These are phyloP conservation scores for Cyberlindnera japonica DNA, from an alignment of 805 yeast species.

Conservation along the genomic window DNA sequence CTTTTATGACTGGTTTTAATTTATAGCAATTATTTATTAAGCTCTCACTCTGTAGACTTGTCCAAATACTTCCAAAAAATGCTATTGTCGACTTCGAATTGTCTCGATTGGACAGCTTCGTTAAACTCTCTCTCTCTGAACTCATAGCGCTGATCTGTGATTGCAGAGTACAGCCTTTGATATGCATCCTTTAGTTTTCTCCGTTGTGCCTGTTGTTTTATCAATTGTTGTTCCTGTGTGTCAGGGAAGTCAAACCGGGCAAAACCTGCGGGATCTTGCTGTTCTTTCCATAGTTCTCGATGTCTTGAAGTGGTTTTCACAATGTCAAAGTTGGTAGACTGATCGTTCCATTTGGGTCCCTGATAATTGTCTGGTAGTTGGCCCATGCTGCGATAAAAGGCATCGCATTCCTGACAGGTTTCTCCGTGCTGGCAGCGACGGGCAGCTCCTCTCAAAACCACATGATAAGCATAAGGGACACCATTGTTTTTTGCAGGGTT, in stretches of 20 bases:
- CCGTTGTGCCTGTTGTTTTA: constrained; percentile 32
- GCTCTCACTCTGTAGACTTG: no score
- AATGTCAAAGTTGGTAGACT: constrained; percentile 13
- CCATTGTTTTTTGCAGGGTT: constrained; percentile 32
- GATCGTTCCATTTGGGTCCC: constrained; percentile 30
- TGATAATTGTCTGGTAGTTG: constrained; percentile 18
- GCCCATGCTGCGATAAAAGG: constrained; percentile 32
- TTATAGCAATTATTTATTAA: no score
- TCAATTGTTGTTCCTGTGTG: constrained; percentile 41
- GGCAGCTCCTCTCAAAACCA: constrained; percentile 32
- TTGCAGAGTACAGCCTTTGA: constrained; percentile 42
- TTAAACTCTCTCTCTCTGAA: constrained; percentile 43
- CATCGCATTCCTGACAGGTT: constrained; percentile 32
- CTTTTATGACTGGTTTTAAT: no score
- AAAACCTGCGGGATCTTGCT: constrained; percentile 53
- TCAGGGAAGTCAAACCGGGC: constrained; percentile 57
- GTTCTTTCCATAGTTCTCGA: constrained; percentile 28
- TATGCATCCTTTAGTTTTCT: constrained; percentile 38
- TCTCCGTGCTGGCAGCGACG: constrained; percentile 34
- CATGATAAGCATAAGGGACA: constrained; percentile 30
- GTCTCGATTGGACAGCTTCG: constrained; percentile 31
- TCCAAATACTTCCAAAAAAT: constrained; percentile 18
- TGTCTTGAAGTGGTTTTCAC: constrained; percentile 25
- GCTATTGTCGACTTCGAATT: constrained; percentile 30
- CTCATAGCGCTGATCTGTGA: constrained; percentile 38